Evolutionary conservation across 1,284 basidiomycete genomes (phyloP).

Genomic region (Bondarzewia mesenterica): DNA sequence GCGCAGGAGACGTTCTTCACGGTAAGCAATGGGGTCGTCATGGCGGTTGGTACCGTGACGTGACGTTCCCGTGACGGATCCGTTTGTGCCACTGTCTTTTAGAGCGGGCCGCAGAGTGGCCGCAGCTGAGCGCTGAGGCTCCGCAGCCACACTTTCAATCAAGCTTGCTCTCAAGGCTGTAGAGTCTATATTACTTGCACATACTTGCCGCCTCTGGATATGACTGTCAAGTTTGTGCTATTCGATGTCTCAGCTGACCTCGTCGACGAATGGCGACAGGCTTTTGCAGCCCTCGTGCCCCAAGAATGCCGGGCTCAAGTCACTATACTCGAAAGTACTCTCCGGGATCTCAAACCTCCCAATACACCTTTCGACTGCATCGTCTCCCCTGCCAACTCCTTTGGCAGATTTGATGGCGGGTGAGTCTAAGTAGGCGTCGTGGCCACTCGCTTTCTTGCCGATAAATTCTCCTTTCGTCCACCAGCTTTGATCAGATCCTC

Average conservation of each 20-base stretch:
- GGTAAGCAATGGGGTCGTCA: slow-evolving; percentile 28
- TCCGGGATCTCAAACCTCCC: background rate
- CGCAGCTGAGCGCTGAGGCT: too few relatives aligned
- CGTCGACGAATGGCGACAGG: background rate
- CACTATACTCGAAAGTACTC: background rate
- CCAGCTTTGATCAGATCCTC: background rate
- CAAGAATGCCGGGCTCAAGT: background rate
- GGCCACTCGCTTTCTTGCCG: background rate
- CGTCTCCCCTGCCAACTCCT: background rate
- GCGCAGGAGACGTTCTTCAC: slow-evolving; percentile 35
- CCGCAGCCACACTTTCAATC: too few relatives aligned
- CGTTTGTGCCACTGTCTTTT: too few relatives aligned
- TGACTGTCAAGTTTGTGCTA: background rate
- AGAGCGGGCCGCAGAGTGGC: too few relatives aligned
- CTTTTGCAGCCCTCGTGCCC: background rate
- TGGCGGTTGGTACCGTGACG: too few relatives aligned
- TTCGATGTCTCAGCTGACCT: background rate
- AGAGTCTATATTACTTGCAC: too few relatives aligned
- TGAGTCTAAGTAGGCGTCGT: background rate
- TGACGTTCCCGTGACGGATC: too few relatives aligned
- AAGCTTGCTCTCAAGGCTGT: too few relatives aligned
- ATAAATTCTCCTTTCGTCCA: background rate
- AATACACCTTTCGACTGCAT: background rate
- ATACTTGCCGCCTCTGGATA: too few relatives aligned
- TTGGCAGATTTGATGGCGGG: background rate